A percentile compares a stretch with the other conserved stretches of the same genome.
Conservation (phyloP, 108 stramenopile species). For the Cyclotella sp. region DNA sequence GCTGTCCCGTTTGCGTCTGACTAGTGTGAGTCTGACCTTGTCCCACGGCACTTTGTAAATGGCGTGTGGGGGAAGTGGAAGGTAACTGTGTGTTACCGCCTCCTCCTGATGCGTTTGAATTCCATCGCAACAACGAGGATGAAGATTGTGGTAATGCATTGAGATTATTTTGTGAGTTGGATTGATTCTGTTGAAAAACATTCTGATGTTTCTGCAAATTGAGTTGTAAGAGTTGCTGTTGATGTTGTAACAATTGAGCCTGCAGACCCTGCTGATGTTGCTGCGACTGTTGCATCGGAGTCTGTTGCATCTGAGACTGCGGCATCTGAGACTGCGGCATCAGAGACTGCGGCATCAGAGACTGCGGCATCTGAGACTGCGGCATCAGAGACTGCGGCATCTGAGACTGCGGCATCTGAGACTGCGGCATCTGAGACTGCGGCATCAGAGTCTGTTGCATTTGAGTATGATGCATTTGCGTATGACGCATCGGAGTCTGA, state of each 20-base stretch:
- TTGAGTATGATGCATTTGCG: no score
- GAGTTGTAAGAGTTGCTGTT: neutral
- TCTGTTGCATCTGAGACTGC: neutral
- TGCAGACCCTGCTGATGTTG: neutral
- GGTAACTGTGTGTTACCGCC: neutral
- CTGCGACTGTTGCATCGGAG: neutral
- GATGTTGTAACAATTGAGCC: neutral
- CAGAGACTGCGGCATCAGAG: neutral
- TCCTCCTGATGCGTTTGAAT: neutral
- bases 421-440: neutral
- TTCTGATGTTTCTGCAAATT: neutral
- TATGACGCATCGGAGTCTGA: no score
- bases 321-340: neutral
- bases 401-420: neutral
- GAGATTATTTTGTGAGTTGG: neutral
- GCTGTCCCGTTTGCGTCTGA: neutral
- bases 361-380: neutral
- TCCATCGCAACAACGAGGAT: neutral
- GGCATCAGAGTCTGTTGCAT: neutral
- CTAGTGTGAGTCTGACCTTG: constrained; percentile 9
- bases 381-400: neutral
- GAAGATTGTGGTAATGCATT: neutral
- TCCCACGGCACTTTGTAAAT: neutral
- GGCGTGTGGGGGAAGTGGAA: neutral
- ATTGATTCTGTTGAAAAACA: neutral